These are phyloP conservation scores for Moringa oleifera DNA, from an alignment of 345 rosid species.

Conservation along the genomic window DNA sequence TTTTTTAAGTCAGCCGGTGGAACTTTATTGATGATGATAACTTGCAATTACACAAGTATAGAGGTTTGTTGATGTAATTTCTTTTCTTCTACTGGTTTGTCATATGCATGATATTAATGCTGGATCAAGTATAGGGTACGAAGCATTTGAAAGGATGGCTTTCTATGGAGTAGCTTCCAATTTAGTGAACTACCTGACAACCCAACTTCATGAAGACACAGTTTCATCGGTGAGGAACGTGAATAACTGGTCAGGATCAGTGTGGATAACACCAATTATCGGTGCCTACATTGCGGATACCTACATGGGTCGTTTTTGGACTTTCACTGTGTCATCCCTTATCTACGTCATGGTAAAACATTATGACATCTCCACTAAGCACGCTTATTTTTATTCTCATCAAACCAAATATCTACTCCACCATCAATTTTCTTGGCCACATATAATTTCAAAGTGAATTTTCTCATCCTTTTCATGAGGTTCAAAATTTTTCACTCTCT, in stretches of 20 bases:
- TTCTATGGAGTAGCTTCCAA: conserved; percentile 84
- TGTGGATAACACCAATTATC: conserved; percentile 86
- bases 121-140: conserved; percentile 50
- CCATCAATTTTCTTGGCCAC: too few species aligned
- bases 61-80: background rate
- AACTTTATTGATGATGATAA: too few species aligned
- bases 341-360: conserved; percentile 61
- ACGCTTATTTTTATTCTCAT: background rate
- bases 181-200: conserved; percentile 73
- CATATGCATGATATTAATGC: too few species aligned
- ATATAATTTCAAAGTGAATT: too few species aligned
- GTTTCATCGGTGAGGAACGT: conserved; percentile 84
- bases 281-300: conserved; percentile 94
- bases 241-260: conserved; percentile 88
- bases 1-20: too few species aligned
- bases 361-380: background rate
- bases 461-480: too few species aligned
- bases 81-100: too few species aligned
- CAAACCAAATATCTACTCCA: too few species aligned
- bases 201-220: conserved; percentile 77
- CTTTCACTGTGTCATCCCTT: conserved; percentile 81
- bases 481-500: conserved; percentile 4
- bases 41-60: too few species aligned
- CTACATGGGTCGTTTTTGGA: conserved; percentile 90
- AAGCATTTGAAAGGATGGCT: conserved; percentile 96